Conservation (phyloP, 768 basidiomycete genomes). For the Mycena belliarum region DNA sequence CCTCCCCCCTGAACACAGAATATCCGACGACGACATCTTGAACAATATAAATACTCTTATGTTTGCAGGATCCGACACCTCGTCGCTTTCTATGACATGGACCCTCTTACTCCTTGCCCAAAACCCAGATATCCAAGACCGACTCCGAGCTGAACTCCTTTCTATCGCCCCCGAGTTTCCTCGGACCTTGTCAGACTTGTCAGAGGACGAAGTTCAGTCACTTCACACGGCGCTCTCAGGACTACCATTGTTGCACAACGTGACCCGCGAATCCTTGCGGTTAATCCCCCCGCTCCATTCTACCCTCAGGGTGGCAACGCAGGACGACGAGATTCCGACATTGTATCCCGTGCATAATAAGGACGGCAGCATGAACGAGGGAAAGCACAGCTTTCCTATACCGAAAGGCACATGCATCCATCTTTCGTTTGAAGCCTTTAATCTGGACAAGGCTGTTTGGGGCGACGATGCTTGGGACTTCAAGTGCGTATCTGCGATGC, state of each 20-base stretch:
- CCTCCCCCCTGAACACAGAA: slow-evolving; percentile 64
- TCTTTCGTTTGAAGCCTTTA: slow-evolving; percentile 78
- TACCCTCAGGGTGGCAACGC: slow-evolving; percentile 74
- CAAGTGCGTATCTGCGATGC: slow-evolving; percentile 46
- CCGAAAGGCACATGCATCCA: slow-evolving; percentile 76
- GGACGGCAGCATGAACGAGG: slow-evolving; percentile 46
- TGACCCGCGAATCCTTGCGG: slow-evolving; percentile 75
- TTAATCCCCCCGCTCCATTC: slow-evolving; percentile 81
- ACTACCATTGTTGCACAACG: slow-evolving; percentile 74
- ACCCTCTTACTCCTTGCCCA: slow-evolving; percentile 73
- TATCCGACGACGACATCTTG: slow-evolving; percentile 87
- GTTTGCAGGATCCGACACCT: slow-evolving; percentile 89
- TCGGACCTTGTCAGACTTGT: slow-evolving; percentile 44
- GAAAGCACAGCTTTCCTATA: slow-evolving; percentile 47
- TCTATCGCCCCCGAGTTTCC: slow-evolving; percentile 41
- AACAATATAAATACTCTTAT: slow-evolving; percentile 87
- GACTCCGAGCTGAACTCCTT: slow-evolving; percentile 69
- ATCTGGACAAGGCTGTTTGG: slow-evolving; percentile 77
- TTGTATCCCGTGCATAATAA: slow-evolving; percentile 57
- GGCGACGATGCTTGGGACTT: slow-evolving; percentile 83
- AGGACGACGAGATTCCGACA: slow-evolving; percentile 77
- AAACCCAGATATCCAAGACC: slow-evolving; percentile 65
- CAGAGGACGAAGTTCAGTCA: slow-evolving; percentile 66
- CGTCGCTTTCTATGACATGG: slow-evolving; percentile 84
- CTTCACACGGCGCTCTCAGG: slow-evolving; percentile 55